Base-by-base conservation (phyloP, 768 basidiomycete genomes). In the Naganishia kalamii region DNA sequence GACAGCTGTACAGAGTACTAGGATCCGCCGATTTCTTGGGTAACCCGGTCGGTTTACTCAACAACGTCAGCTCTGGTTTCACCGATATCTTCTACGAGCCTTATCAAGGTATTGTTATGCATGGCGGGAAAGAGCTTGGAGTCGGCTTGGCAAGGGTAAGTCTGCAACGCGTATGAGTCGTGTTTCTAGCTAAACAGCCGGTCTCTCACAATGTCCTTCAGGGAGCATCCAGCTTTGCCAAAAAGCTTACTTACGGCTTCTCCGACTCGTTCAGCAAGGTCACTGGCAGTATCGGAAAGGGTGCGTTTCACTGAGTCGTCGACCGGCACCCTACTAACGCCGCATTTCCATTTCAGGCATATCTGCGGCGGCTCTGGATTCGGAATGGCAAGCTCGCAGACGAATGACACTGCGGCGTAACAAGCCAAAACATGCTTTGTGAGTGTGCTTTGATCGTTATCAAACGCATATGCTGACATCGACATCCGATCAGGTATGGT, bases 21-120 rank as follows among this genome's bases (percentile, higher is more conserved):
- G 94, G 96, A n/a, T 97, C 93, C 5, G 96, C 93, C 0, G 94
- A 98, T 79, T 94, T 98, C 80, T 68, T 82, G 29, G 82, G 77
- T 21, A 77, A 77, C 60, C 94, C 94, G 4, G 92, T 98, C 48
- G 96, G 96, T 11, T 83, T 99, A 47, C 98, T 99, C 82, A 94
- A 89, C 54, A 98, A 98, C 74, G 92, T 99, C 74, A 94, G 91
- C 74, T 96, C 92, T 30, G 96, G 96, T 12, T 90, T 98, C 5
- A 89, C 89, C 60, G 96, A 99, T 77, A 93, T 98, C 70, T 98
- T 99, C 82, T 96, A 98, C 70, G 94, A 97, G 77, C 96, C 96
- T 1, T 96, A 93, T 82, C 88, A 92, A 64, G 93, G 93, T 35
- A 89, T 93, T 32, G 88, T 99, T 63, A 89, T 94, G 85, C 92